Percentiles rank a stretch among this genome's conserved stretches.
Conservation (phyloP, 352 stramenopile genomes). For the Pythium guiyangense region DNA sequence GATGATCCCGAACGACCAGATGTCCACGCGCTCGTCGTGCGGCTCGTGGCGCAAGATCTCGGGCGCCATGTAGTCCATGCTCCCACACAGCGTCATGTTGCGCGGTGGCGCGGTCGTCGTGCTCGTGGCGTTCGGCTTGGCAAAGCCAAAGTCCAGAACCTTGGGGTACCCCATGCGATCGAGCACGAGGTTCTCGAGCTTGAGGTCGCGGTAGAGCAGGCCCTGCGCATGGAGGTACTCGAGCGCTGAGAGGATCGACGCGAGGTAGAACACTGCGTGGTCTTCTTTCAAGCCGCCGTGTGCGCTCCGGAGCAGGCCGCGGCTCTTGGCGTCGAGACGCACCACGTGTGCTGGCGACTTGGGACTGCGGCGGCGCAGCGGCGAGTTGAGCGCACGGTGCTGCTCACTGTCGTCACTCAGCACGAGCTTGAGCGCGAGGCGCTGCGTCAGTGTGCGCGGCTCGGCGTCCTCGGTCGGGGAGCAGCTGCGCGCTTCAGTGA, state of each 20-base stretch:
- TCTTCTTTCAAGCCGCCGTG: slow-evolving; percentile 50
- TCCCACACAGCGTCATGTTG: slow-evolving; percentile 73
- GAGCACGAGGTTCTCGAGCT: slow-evolving; percentile 87
- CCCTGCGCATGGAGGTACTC: slow-evolving; percentile 68
- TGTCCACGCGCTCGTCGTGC: slow-evolving; percentile 68
- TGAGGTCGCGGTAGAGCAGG: slow-evolving; percentile 88
- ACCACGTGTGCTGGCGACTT: not conserved
- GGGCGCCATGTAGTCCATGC: slow-evolving; percentile 80
- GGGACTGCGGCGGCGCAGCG: not conserved
- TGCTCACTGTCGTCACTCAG: not conserved
- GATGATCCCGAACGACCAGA: slow-evolving; percentile 83
- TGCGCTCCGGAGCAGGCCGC: slow-evolving; percentile 38
- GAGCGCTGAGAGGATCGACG: slow-evolving; percentile 79
- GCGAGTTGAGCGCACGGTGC: not conserved
- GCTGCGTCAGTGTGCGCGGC: slow-evolving; percentile 1
- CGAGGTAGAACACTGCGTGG: slow-evolving; percentile 86
- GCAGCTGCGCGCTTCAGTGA: slow-evolving; percentile 2
- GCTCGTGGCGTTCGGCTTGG: slow-evolving; percentile 46
- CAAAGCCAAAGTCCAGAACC: slow-evolving; percentile 76
- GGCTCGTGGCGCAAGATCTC: slow-evolving; percentile 60
- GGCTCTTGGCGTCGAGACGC: slow-evolving; percentile 21
- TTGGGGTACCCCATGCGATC: slow-evolving; percentile 88
- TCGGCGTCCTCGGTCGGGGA: slow-evolving; percentile 3
- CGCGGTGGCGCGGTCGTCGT: slow-evolving; percentile 24
- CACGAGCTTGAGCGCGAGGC: slow-evolving; percentile 1